A percentile compares a stretch with the other conserved stretches of the same genome.
phyloP scores from a whole-genome alignment of 164 flowering plant species.

The Platanus orientalis region DNA sequence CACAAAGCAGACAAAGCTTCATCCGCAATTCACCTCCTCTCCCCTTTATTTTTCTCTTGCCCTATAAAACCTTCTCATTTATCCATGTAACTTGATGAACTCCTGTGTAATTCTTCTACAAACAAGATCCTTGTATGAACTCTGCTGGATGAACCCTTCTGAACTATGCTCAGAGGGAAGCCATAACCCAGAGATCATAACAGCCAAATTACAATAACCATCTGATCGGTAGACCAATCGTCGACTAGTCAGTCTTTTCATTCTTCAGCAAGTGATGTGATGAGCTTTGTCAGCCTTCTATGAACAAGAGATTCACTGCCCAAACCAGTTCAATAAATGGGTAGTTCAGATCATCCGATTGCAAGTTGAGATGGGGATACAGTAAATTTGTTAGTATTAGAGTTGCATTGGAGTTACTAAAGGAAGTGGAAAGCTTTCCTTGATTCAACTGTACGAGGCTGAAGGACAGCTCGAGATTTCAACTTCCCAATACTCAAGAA shows the following conservation, averaged over 20 bases:
- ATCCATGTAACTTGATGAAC: neutral
- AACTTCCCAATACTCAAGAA: slow-evolving; percentile 39
- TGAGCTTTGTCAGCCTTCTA: no score
- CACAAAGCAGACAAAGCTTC: slow-evolving; percentile 31
- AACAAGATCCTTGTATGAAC: no score
- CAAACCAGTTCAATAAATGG: neutral
- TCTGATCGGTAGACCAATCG: no score
- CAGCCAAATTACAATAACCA: no score
- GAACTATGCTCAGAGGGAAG: no score
- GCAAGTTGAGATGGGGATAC: neutral
- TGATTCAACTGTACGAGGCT: slow-evolving; percentile 16
- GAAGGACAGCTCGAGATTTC: slow-evolving; percentile 25
- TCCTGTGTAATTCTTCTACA: neutral
- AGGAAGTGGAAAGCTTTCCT: neutral
- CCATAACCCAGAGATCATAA: no score
- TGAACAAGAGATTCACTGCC: no score
- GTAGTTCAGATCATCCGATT: neutral
- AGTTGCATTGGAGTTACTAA: neutral
- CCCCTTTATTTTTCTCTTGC: slow-evolving; percentile 6
- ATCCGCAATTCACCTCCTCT: slow-evolving; percentile 31
- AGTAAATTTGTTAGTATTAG: neutral
- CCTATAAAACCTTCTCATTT: slow-evolving; percentile 7
- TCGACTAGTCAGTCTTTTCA: no score
- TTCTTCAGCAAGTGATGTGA: no score
- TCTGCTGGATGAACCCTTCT: neutral